A percentile compares a stretch with the other conserved stretches of the same genome.
phyloP scores from a whole-genome alignment of 2,329 filamentous ascomycete species.

The Aspergillus awamori region DNA sequence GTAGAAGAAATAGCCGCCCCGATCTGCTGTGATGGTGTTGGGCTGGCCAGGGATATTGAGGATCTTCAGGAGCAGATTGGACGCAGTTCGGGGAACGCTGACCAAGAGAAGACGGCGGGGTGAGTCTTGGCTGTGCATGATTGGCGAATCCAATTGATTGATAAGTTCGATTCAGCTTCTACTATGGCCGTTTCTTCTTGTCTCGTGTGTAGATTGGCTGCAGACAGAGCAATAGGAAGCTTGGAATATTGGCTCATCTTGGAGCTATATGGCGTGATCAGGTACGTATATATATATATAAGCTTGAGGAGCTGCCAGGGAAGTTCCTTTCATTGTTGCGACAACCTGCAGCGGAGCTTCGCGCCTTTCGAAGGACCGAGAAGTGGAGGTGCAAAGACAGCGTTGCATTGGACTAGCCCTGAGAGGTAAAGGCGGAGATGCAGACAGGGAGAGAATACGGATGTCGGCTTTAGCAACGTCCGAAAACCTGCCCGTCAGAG shows the following conservation, averaged over 20 bases:
- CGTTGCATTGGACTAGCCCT: not conserved
- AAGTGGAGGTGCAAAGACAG: not conserved
- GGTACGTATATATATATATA: not conserved
- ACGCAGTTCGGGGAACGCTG: slow-evolving; percentile 36
- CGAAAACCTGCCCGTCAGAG: not conserved
- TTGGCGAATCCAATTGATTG: not conserved
- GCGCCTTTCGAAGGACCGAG: not conserved
- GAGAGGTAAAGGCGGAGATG: not conserved
- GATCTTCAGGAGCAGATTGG: slow-evolving; percentile 36
- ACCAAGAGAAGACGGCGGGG: slow-evolving; percentile 26
- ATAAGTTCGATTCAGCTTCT: not conserved
- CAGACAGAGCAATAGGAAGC: not conserved
- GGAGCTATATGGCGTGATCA: not conserved
- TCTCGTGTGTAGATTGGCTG: not conserved
- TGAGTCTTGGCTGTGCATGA: not conserved
- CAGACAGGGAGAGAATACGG: not conserved
- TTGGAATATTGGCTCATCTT: not conserved
- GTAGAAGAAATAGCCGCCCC: slow-evolving; percentile 36
- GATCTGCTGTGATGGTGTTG: slow-evolving; percentile 20
- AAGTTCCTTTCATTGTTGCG: not conserved
- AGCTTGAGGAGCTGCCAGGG: not conserved
- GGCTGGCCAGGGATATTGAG: slow-evolving; percentile 35
- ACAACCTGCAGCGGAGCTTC: not conserved
- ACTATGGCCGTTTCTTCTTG: not conserved
- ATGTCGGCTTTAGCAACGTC: not conserved